Conservation (phyloP, 2,329 filamentous ascomycete species). For the Pseudogymnoascus sp. region DNA sequence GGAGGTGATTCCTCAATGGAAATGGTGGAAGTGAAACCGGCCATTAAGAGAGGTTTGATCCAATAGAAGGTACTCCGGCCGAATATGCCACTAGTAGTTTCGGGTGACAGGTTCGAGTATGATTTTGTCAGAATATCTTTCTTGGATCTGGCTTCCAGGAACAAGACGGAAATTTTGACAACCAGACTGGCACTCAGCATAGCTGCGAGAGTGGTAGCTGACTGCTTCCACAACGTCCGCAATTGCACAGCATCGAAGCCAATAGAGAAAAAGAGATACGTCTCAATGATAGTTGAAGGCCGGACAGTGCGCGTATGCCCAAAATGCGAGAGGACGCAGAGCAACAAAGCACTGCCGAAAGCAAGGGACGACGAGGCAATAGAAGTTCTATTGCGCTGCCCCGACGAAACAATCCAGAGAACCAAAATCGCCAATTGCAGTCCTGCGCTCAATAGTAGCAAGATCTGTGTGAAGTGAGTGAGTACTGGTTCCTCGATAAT, state of each 20-base stretch:
- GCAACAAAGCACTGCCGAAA: conserved; percentile 24
- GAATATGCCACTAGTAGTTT: conserved; percentile 26
- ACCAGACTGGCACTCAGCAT: conserved; percentile 23
- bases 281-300: conserved; percentile 35
- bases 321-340: conserved; percentile 27
- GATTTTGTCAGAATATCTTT: conserved; percentile 28
- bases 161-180: conserved; percentile 26
- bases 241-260: conserved; percentile 36
- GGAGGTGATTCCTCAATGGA: background rate
- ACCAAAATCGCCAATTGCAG: background rate
- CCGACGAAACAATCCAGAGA: background rate
- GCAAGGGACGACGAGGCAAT: conserved; percentile 25
- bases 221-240: conserved; percentile 35
- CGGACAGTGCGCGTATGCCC: conserved; percentile 30
- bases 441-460: background rate
- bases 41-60: conserved; percentile 22
- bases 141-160: conserved; percentile 34
- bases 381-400: conserved; percentile 17
- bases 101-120: conserved; percentile 20
- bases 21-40: background rate
- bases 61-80: conserved; percentile 31
- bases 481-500: background rate
- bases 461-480: background rate
- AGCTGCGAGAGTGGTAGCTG: conserved; percentile 11
- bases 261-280: conserved; percentile 34